Percentiles rank a stretch among this genome's conserved stretches.
These are phyloP conservation scores for Gnetum montanum DNA, from an alignment of 75 land plant genomes.

Conservation along the genomic window DNA sequence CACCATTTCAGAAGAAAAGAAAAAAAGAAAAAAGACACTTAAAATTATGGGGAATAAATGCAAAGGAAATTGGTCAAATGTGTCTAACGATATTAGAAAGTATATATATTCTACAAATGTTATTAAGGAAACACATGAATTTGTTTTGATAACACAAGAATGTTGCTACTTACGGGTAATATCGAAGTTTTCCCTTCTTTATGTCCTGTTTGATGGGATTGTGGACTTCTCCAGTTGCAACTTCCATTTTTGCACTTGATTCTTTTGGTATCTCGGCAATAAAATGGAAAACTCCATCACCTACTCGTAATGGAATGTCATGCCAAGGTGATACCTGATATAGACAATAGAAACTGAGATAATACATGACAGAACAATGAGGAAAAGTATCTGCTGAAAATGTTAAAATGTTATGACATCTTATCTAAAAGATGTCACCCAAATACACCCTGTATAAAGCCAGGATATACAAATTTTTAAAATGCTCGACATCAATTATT, in stretches of 20 bases:
- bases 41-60: background rate
- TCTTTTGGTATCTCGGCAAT: conserved; percentile 91
- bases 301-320: conserved; percentile 69
- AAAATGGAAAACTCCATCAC: conserved; percentile 69
- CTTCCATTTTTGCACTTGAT: conserved; percentile 93
- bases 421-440: too few relatives aligned
- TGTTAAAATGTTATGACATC: background rate
- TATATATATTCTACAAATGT: too few relatives aligned
- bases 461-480: too few relatives aligned
- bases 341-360: background rate
- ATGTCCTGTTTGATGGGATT: conserved; percentile 98
- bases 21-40: too few relatives aligned
- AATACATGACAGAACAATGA: background rate
- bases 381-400: background rate
- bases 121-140: too few relatives aligned
- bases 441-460: too few relatives aligned
- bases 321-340: conserved; percentile 92
- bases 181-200: conserved; percentile 94
- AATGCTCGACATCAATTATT: too few relatives aligned
- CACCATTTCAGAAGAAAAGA: too few relatives aligned
- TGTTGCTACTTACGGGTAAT: conserved; percentile 61
- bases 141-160: too few relatives aligned
- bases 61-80: too few relatives aligned
- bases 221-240: conserved; percentile 84
- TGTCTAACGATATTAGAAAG: too few relatives aligned